Evolutionary conservation across 768 basidiomycete genomes (phyloP).

Genomic region (Tulasnella sp.): DNA sequence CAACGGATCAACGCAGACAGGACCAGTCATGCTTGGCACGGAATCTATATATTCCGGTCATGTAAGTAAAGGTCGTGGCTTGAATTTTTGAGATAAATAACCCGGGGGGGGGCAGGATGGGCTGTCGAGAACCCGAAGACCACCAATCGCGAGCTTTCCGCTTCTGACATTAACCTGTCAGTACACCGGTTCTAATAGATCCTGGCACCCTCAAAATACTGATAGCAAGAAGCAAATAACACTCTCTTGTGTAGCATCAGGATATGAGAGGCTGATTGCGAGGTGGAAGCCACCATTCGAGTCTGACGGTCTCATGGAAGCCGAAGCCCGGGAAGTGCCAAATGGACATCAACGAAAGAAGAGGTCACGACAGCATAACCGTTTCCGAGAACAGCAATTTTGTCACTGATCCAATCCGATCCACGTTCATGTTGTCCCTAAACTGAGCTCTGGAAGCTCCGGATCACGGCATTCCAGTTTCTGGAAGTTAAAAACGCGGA

Average conservation of each 20-base stretch:
- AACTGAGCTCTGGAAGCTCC: neutral
- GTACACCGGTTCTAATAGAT: neutral
- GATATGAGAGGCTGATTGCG: neutral
- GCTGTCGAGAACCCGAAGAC: neutral
- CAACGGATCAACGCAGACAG: neutral
- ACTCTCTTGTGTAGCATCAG: neutral
- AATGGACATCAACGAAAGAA: neutral
- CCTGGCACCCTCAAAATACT: no score
- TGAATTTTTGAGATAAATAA: neutral
- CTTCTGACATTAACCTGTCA: neutral
- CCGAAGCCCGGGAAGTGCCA: neutral
- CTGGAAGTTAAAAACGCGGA: neutral
- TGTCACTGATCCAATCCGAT: neutral
- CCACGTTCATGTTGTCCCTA: conserved; percentile 5
- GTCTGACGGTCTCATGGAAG: conserved; percentile 3
- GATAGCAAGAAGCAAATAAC: neutral
- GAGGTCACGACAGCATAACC: neutral
- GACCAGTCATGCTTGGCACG: neutral
- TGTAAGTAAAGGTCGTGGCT: neutral
- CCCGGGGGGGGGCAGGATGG: neutral
- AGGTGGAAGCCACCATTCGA: neutral
- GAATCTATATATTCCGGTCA: conserved; percentile 1
- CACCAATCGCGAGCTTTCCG: conserved; percentile 11
- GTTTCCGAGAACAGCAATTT: conserved; percentile 4
- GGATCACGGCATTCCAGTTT: neutral